These are phyloP conservation scores for Boletus vinaceobasis DNA, from an alignment of 768 basidiomycete genomes.

Conservation along the genomic window DNA sequence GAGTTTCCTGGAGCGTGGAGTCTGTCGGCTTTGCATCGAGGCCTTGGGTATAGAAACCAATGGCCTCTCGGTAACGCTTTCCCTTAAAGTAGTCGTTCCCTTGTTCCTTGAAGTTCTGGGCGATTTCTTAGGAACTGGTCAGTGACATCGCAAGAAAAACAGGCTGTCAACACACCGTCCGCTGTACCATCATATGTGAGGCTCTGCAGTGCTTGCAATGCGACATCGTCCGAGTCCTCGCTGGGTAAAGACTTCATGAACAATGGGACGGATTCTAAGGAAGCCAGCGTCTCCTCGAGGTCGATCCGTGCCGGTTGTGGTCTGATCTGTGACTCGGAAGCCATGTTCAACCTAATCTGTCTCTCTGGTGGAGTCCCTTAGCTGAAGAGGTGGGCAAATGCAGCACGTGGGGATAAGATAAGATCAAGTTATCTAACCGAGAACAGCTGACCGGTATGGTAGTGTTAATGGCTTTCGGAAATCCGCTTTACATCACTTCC, in stretches of 20 bases:
- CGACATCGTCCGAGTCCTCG: conserved; percentile 57
- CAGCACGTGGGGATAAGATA: conserved; percentile 19
- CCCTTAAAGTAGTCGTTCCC: conserved; percentile 93
- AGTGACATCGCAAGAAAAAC: neutral
- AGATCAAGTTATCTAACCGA: conserved; percentile 14
- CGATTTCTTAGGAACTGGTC: conserved; percentile 58
- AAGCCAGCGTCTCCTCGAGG: conserved; percentile 37
- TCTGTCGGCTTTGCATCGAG: conserved; percentile 81
- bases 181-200: conserved; percentile 88
- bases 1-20: conserved; percentile 50
- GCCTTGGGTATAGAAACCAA: conserved; percentile 88
- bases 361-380: neutral
- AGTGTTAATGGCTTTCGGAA: neutral
- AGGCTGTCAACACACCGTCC: conserved; percentile 65
- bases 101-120: conserved; percentile 90
- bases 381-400: neutral
- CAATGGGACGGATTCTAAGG: conserved; percentile 70
- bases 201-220: conserved; percentile 79
- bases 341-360: conserved; percentile 10
- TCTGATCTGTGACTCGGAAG: conserved; percentile 19
- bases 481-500: neutral
- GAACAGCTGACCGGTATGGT: neutral
- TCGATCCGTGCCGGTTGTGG: conserved; percentile 23
- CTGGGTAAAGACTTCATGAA: conserved; percentile 89
- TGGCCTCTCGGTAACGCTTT: conserved; percentile 82